Evolutionary conservation across 352 stramenopile genomes (phyloP).

Genomic region (Globisporangium camurandrum): DNA sequence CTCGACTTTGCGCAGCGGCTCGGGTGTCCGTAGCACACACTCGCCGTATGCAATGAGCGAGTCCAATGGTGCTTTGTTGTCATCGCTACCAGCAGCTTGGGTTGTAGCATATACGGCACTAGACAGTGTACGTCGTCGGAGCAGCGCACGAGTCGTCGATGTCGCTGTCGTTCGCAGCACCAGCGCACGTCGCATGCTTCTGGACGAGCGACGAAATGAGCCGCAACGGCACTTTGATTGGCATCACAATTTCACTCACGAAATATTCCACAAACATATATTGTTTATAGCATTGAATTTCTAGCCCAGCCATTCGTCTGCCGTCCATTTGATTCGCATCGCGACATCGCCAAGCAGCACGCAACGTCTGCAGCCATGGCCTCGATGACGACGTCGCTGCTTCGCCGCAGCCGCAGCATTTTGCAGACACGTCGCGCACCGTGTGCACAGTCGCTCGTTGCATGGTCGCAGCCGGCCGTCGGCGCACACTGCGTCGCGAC

Average conservation of each 20-base stretch:
- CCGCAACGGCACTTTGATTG: no score
- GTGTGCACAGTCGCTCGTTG: neutral
- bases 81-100: neutral
- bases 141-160: neutral
- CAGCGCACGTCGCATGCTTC: neutral
- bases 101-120: neutral
- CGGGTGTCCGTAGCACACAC: conserved; percentile 38
- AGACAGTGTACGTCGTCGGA: neutral
- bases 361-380: no score
- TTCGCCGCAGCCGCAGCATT: conserved; percentile 5
- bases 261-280: no score
- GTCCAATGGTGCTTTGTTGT: conserved; percentile 12
- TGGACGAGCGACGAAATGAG: no score
- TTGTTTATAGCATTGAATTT: no score
- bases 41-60: conserved; percentile 59
- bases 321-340: no score
- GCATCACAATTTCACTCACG: no score
- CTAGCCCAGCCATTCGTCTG: no score
- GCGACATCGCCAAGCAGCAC: no score
- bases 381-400: no score
- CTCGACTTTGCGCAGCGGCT: conserved; percentile 51
- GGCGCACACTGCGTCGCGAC: conserved; percentile 17
- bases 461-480: conserved; percentile 1
- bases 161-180: no score
- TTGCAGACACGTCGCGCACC: conserved; percentile 3